These are phyloP conservation scores for Prunus padus DNA, from an alignment of 306 rosid genomes.

Conservation along the genomic window DNA sequence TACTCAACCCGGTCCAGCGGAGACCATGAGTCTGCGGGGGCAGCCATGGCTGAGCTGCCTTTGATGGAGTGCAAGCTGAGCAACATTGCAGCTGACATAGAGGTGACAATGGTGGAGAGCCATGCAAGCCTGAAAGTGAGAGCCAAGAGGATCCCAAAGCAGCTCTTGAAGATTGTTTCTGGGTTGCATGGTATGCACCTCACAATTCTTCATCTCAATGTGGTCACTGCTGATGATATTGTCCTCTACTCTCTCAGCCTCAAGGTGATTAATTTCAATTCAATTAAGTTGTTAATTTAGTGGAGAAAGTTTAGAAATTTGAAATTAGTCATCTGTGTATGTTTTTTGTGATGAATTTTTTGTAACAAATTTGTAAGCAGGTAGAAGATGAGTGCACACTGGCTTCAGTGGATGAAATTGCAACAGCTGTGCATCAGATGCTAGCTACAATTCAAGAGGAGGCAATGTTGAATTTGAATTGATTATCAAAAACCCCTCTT, in stretches of 20 bases:
- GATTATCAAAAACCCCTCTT: not conserved
- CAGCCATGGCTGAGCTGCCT: conserved; percentile 22
- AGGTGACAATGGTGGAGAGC: conserved; percentile 90
- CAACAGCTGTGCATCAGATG: conserved; percentile 72
- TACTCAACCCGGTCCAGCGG: conserved; percentile 46
- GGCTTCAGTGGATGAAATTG: conserved; percentile 85
- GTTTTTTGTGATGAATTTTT: not conserved
- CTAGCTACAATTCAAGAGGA: conserved; percentile 72
- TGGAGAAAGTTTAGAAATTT: not conserved
- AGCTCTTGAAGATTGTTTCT: conserved; percentile 66
- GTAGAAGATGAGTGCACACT: conserved; percentile 87
- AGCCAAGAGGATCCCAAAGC: conserved; percentile 65
- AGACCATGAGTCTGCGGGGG: conserved; percentile 24
- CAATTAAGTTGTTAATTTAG: not conserved
- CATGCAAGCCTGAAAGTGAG: conserved; percentile 88
- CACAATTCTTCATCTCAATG: conserved; percentile 79
- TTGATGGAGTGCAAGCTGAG: not conserved
- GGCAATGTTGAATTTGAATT: conserved; percentile 39
- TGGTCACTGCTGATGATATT: conserved; percentile 53
- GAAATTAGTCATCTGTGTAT: not conserved
- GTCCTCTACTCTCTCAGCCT: conserved; percentile 76
- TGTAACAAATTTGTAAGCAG: conserved; percentile 23
- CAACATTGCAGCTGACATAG: conserved; percentile 57
- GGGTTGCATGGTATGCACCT: conserved; percentile 66
- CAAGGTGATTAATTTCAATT: conserved; percentile 43